Conservation (phyloP, 805 yeast species). For the Starmera amethionina region DNA sequence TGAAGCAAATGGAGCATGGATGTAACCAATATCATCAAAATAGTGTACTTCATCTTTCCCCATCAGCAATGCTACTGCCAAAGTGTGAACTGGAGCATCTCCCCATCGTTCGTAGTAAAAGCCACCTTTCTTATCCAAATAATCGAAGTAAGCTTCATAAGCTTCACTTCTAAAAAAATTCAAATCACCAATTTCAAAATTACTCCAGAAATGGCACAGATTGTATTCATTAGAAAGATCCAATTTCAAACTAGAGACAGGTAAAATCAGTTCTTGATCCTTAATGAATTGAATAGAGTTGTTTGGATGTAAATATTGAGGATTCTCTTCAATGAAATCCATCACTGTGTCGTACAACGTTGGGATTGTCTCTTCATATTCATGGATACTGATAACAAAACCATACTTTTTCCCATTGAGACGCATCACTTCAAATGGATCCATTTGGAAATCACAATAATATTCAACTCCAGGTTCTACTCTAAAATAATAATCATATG, state of each 20-base stretch:
- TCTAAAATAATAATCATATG: conserved; percentile 88
- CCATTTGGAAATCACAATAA: conserved; percentile 81
- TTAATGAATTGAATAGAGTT: conserved; percentile 50
- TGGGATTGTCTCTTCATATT: conserved; percentile 77
- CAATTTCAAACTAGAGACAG: conserved; percentile 21
- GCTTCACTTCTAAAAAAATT: conserved; percentile 60
- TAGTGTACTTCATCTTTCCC: conserved; percentile 56
- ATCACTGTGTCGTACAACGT: conserved; percentile 70
- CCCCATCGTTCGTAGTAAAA: conserved; percentile 92
- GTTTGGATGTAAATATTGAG: conserved; percentile 54
- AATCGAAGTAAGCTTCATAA: conserved; percentile 51
- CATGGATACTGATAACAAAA: conserved; percentile 75
- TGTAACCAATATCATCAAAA: conserved; percentile 76
- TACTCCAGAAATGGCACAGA: conserved; percentile 82
- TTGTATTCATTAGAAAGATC: conserved; percentile 48
- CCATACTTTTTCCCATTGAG: conserved; percentile 75
- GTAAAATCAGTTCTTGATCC: conserved; percentile 29
- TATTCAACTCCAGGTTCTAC: conserved; percentile 91
- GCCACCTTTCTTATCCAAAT: conserved; percentile 60
- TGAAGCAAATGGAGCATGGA: conserved; percentile 58
- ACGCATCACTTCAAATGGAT: conserved; percentile 76
- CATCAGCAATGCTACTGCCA: conserved; percentile 54
- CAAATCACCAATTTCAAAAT: conserved; percentile 69
- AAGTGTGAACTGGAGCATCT: conserved; percentile 84
- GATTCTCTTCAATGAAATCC: conserved; percentile 49